These are phyloP conservation scores for Exophiala sp. DNA, from an alignment of 2,329 filamentous ascomycete species.

Conservation along the genomic window DNA sequence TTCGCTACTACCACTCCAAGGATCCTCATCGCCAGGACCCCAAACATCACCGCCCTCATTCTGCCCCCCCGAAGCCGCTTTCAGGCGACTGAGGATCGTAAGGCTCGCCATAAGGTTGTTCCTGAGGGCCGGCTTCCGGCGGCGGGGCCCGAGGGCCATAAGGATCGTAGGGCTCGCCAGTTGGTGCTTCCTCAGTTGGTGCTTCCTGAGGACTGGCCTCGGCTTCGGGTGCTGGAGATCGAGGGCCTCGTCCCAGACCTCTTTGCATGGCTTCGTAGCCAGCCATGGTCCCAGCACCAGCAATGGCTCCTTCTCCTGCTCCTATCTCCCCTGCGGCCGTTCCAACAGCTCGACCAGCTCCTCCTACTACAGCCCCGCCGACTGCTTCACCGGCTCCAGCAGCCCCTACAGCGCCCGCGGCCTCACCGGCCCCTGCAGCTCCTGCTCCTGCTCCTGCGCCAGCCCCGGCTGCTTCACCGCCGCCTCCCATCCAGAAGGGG, in stretches of 20 bases:
- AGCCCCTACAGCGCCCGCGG: conserved; percentile 32
- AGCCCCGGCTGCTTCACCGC: conserved; percentile 33
- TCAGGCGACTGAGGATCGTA: conserved; percentile 31
- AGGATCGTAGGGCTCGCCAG: conserved; percentile 27
- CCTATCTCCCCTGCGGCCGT: conserved; percentile 24
- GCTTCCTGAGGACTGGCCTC: conserved; percentile 6
- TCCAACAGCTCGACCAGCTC: conserved; percentile 33
- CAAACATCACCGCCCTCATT: conserved; percentile 33
- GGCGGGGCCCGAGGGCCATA: conserved; percentile 23
- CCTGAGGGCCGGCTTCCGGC: conserved; percentile 3
- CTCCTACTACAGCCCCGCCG: conserved; percentile 36
- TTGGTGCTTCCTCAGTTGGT: conserved; percentile 10
- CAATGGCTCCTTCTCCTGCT: conserved; percentile 40
- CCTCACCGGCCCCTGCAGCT: conserved; percentile 34
- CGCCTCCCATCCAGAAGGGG: conserved; percentile 48
- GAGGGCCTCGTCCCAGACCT: conserved; percentile 37
- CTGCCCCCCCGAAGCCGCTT: conserved; percentile 16
- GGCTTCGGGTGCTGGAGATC: conserved; percentile 12
- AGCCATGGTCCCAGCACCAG: conserved; percentile 55
- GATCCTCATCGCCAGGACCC: conserved; percentile 32
- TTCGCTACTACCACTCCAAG: conserved; percentile 29
- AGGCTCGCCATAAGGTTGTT: conserved; percentile 14
- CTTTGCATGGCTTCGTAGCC: conserved; percentile 59
- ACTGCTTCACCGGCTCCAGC: conserved; percentile 36
- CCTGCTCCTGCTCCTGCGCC: conserved; percentile 32